Evolutionary conservation across 164 flowering plant genomes (phyloP).

Genomic region (Magnolia sinica): DNA sequence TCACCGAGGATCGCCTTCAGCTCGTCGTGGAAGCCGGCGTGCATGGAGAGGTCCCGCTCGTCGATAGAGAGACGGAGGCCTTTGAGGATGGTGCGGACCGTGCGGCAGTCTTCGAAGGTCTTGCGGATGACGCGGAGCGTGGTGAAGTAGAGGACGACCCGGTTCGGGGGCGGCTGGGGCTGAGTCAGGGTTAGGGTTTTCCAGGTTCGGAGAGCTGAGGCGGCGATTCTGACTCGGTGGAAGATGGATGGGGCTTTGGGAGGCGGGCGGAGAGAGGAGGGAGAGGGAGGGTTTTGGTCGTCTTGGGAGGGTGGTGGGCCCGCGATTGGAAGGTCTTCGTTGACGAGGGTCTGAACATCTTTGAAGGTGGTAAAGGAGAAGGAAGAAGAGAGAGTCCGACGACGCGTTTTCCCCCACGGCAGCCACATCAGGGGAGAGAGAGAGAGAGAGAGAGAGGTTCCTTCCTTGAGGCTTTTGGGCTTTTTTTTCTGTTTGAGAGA

Average conservation of each 20-base stretch:
- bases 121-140: slow-evolving; percentile 64
- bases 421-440: slow-evolving; percentile 44
- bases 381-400: slow-evolving; percentile 11
- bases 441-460: background rate
- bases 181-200: slow-evolving; percentile 8
- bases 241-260: slow-evolving; percentile 30
- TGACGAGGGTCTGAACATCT: slow-evolving; percentile 48
- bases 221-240: slow-evolving; percentile 51
- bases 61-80: slow-evolving; percentile 58
- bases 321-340: slow-evolving; percentile 19
- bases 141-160: slow-evolving; percentile 61
- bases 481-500: no score
- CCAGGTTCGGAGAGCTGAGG: slow-evolving; percentile 35
- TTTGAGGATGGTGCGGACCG: slow-evolving; percentile 52
- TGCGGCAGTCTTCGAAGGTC: slow-evolving; percentile 68
- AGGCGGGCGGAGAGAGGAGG: background rate
- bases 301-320: background rate
- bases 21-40: slow-evolving; percentile 42
- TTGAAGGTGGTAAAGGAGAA: slow-evolving; percentile 61
- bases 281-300: slow-evolving; percentile 3
- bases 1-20: slow-evolving; percentile 37
- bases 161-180: slow-evolving; percentile 6
- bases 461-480: background rate
- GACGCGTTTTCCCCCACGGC: slow-evolving; percentile 41
- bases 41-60: slow-evolving; percentile 79